Evolutionary conservation across 2,329 filamentous ascomycete species (phyloP).

Genomic region (Monosporascus sp.): DNA sequence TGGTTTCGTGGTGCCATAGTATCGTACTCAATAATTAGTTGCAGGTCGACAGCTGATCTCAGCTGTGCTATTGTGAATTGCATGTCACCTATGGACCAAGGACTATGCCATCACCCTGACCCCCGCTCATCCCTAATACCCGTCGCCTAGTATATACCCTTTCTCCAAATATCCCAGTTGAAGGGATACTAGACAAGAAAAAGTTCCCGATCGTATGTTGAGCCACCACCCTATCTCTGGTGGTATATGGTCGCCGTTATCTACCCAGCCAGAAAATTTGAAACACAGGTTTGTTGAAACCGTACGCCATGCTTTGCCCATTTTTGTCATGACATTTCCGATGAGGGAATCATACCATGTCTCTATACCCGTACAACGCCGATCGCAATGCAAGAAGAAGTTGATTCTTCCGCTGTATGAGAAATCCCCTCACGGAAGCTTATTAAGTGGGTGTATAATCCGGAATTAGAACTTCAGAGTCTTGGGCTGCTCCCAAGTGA

Average conservation of each 20-base stretch:
- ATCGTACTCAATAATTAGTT: too few relatives aligned
- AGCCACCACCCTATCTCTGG: not conserved
- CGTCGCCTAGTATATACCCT: too few relatives aligned
- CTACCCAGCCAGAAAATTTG: not conserved
- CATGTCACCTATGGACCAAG: too few relatives aligned
- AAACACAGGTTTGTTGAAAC: conserved; percentile 32
- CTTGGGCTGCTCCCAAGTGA: conserved; percentile 99
- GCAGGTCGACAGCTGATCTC: too few relatives aligned
- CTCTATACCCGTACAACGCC: conserved; percentile 30
- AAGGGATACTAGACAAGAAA: not conserved
- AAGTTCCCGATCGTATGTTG: not conserved
- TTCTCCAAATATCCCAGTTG: not conserved
- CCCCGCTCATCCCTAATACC: too few relatives aligned
- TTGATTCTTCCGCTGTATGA: conserved; percentile 32
- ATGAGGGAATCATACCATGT: conserved; percentile 31
- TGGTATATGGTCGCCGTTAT: not conserved
- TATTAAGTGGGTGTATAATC: conserved; percentile 12
- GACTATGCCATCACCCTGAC: too few relatives aligned
- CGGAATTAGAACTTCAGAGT: conserved; percentile 74
- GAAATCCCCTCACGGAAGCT: conserved; percentile 22
- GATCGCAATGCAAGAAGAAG: conserved; percentile 34
- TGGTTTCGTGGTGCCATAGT: too few relatives aligned
- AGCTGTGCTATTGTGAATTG: too few relatives aligned
- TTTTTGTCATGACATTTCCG: conserved; percentile 29
- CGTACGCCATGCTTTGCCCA: conserved; percentile 33